Evolutionary conservation across 495 filamentous ascomycete genomes (phyloP).

Genomic region (Aspergillus heteromorphus): DNA sequence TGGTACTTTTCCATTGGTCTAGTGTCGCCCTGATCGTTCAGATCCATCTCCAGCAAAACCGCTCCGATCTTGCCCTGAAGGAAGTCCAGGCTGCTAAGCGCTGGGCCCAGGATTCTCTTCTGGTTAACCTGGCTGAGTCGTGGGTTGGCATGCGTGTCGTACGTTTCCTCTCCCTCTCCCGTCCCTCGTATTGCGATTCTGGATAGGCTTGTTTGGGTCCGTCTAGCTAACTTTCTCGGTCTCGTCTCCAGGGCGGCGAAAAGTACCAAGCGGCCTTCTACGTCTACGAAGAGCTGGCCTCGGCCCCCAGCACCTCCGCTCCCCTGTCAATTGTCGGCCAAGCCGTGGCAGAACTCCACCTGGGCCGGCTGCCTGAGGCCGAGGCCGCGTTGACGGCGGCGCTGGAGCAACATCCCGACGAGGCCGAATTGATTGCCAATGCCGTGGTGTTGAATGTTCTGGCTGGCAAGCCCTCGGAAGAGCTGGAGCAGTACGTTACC

Average conservation of each 20-base stretch:
- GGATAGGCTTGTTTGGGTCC: background rate
- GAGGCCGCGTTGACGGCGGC: constrained; percentile 80
- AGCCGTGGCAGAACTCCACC: constrained; percentile 86
- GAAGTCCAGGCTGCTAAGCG: constrained; percentile 84
- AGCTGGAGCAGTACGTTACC: constrained; percentile 52
- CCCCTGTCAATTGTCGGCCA: constrained; percentile 69
- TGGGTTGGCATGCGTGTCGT: constrained; percentile 90
- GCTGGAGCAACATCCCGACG: constrained; percentile 62
- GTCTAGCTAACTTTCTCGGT: constrained; percentile 1
- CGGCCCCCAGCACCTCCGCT: constrained; percentile 65
- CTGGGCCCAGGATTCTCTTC: constrained; percentile 91
- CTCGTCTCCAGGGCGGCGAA: constrained; percentile 67
- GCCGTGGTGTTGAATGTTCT: constrained; percentile 71
- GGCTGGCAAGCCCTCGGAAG: constrained; percentile 60
- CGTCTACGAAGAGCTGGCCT: constrained; percentile 94
- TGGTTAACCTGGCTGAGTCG: constrained; percentile 91
- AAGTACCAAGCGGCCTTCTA: constrained; percentile 97
- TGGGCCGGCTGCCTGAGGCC: constrained; percentile 84
- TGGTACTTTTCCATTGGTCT: background rate
- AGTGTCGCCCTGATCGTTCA: constrained; percentile 75
- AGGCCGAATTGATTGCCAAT: constrained; percentile 74
- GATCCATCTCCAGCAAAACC: constrained; percentile 87
- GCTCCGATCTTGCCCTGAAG: constrained; percentile 82
- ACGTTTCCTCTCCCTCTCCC: constrained; percentile 39
- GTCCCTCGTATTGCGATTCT: background rate